Base-by-base conservation (phyloP, 257 asterid genomes). In the Nemophila menziesii region DNA sequence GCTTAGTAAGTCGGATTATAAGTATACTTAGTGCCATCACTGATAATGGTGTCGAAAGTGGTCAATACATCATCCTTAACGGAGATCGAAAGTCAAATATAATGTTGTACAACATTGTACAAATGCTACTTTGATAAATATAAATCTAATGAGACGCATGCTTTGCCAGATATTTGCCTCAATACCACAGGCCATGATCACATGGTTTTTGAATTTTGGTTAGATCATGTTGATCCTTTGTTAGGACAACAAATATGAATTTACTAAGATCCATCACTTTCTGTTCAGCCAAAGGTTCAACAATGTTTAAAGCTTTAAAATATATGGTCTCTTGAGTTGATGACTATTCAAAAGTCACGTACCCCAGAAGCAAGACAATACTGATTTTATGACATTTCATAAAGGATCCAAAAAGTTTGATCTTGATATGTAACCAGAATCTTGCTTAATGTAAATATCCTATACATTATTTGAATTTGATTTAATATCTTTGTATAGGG, bases 121-220 rank as follows among this genome's bases (percentile, higher is more conserved):
- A 29, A 29, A 29, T 29, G 36, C 36, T 13, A 29, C 36, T 5
- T 10, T 29, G 36, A 29, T 7, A 13, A 29, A 29, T 10, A 29
- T 10, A 29, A 29, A 7, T n/a, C n/a, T n/a, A n/a, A n/a, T 26
- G 10, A 26, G 33, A 19, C 11, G 57, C 48, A 54, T 47, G 67
- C 53, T 36, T 54, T 61, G 67, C 57, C 67, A 54, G 58, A 40
- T 26, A 29, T 39, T 21, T 62, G 60, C 54, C 59, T 50, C 36
- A 17, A 42, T 8, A 27, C 39, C 36, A 1, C 43, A 27, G n/a
- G 54, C 55, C 53, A 62, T 49, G 18, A 22, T 39, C 69, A 50
- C 63, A 56, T 62, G 68, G n/a, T 44, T 38, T 39, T 36, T 39
- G 54, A 48, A 21, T 46, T 48, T 7, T 29, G 36, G 58, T 44